Base-by-base conservation (phyloP, 2,329 filamentous ascomycete genomes). In the Fusarium beomiforme region DNA sequence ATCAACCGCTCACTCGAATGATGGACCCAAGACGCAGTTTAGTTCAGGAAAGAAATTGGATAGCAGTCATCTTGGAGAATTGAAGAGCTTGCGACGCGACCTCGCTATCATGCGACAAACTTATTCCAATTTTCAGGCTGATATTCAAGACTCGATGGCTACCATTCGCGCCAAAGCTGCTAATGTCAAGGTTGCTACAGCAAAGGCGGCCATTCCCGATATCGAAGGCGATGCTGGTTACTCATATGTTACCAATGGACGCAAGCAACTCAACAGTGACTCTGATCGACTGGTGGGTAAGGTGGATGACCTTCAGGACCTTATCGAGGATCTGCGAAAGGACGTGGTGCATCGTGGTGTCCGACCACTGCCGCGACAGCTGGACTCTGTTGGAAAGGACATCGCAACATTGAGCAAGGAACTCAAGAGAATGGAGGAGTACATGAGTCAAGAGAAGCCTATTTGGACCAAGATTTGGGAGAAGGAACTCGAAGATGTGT, bases 391-490 rank as follows among this genome's bases (percentile, higher is more conserved):
- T 23, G 92, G 92, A 72, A 97, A 96, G 82, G 95, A 98, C 75
- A 94, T 99, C 69, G 90, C 91, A 51, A 83, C 86, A 59, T 90
- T 96, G 34, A 92, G 91, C 51, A 91, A 94, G 78, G 95, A 98
- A 78, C 89, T 99, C 69, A 96, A 93, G 87, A 95, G 93, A 83
- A 92, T 99, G 88, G 93, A 97, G 79, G 95, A 97, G 19, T 97
- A 93, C 84, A 89, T 99, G 83, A 91, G 91, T 75, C 89, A 90
- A 49, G 96, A 99, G 87, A 97, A 97, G 81, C 96, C 96, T 0
- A 86, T 98, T 63, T 99, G 96, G 95, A 98, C 94, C 59, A 98
- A 98, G 88, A 97, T 98, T 71, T 99, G 96, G 96, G 95, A 98
- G 87, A 95, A 97, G 82, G 95, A 98, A 81, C 86, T 99, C 47